A percentile compares a stretch with the other conserved stretches of the same genome.
Conservation (phyloP, 768 basidiomycete genomes). For the Calocera viscosa region DNA sequence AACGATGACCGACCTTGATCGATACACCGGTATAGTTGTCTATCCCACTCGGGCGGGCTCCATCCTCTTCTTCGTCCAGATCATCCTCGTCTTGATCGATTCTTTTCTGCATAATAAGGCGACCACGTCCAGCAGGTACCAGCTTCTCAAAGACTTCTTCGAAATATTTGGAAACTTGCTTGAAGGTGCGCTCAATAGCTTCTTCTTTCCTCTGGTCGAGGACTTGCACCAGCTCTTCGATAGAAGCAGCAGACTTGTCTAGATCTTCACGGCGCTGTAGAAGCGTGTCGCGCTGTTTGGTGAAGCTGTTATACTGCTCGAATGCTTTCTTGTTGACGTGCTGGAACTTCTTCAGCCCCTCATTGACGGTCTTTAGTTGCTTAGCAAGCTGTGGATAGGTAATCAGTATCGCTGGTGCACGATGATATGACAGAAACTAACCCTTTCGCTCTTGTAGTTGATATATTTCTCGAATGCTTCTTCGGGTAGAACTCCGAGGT, state of each 20-base stretch:
- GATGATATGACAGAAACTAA: constrained; percentile 29
- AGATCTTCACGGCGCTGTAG: constrained; percentile 77
- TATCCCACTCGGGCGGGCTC: constrained; percentile 59
- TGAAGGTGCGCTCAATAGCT: constrained; percentile 96
- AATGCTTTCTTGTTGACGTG: constrained; percentile 99
- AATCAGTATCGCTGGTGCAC: no score
- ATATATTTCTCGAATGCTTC: constrained; percentile 96
- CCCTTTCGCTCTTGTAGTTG: constrained; percentile 74
- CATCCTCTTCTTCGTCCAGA: constrained; percentile 53
- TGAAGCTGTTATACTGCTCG: constrained; percentile 96
- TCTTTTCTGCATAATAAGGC: constrained; percentile 82
- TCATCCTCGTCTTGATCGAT: constrained; percentile 78
- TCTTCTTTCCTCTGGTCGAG: constrained; percentile 97
- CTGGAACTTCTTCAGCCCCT: constrained; percentile 87
- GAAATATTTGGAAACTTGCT: constrained; percentile 94
- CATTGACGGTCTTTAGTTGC: constrained; percentile 83
- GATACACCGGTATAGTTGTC: constrained; percentile 96
- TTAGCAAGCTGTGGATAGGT: constrained; percentile 58
- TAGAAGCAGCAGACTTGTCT: constrained; percentile 77
- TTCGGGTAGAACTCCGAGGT: constrained; percentile 90
- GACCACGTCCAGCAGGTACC: constrained; percentile 84
- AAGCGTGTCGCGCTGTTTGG: constrained; percentile 90
- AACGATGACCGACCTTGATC: constrained; percentile 52
- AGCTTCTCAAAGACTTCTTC: constrained; percentile 93
- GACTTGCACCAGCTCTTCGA: constrained; percentile 83